phyloP scores from a whole-genome alignment of 1,284 basidiomycete species.

The Marasmius oreades region DNA sequence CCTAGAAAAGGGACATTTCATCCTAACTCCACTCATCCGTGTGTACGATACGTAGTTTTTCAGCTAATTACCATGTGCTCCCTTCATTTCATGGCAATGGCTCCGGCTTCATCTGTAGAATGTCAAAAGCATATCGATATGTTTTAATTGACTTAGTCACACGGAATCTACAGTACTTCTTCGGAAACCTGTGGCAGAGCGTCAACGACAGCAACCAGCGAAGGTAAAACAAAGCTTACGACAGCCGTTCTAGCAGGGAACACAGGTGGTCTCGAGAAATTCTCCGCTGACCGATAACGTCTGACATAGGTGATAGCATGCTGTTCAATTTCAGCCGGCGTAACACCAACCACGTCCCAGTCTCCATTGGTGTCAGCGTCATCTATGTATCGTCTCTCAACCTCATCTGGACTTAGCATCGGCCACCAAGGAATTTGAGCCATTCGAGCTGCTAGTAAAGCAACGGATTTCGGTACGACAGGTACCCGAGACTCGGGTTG shows the following conservation, averaged over 20 bases:
- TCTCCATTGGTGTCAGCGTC: conserved; percentile 67
- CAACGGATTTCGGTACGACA: conserved; percentile 75
- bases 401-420: conserved; percentile 87
- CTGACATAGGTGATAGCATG: conserved; percentile 90
- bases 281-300: conserved; percentile 77
- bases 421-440: conserved; percentile 92
- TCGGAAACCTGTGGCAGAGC: conserved; percentile 13
- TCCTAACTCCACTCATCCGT: conserved; percentile 4
- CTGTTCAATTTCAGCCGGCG: conserved; percentile 85
- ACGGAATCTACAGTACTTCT: background rate
- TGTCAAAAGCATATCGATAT: background rate
- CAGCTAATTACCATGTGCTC: background rate
- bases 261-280: conserved; percentile 49
- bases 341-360: conserved; percentile 62
- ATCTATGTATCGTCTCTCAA: conserved; percentile 84
- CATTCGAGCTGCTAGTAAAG: conserved; percentile 61
- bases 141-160: background rate
- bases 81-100: background rate
- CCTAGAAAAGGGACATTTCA: background rate
- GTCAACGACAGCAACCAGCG: conserved; percentile 1
- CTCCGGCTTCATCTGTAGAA: background rate
- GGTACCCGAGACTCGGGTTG: conserved; percentile 67
- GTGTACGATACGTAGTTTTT: conserved; percentile 3
- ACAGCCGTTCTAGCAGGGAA: conserved; percentile 35
- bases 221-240: conserved; percentile 17